A percentile compares a stretch with the other conserved stretches of the same genome.
phyloP scores from a whole-genome alignment of 306 rosid genomes.

The Spatholobus suberectus region DNA sequence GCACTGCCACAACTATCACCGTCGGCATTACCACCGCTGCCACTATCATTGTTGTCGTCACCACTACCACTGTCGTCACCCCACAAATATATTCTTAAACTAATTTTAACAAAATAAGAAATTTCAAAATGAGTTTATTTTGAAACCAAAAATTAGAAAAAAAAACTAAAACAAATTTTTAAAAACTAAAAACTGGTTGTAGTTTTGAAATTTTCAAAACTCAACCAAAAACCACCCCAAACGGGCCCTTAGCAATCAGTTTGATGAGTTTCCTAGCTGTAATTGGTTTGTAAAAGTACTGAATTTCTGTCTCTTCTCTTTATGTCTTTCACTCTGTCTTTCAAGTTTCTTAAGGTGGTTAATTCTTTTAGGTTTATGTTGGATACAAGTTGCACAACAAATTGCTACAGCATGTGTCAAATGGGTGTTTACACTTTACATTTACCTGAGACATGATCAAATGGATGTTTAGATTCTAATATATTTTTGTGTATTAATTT shows the following conservation, averaged over 20 bases:
- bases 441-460: neutral
- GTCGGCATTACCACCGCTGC: too few relatives aligned
- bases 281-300: neutral
- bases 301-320: neutral
- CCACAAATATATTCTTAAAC: too few relatives aligned
- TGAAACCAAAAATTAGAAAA: too few relatives aligned
- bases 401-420: neutral
- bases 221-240: too few relatives aligned
- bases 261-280: conserved; percentile 24
- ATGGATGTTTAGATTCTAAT: neutral
- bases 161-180: too few relatives aligned
- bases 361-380: neutral
- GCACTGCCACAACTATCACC: too few relatives aligned
- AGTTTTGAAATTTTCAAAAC: too few relatives aligned
- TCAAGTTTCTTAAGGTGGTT: neutral
- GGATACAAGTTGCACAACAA: conserved; percentile 12
- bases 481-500: neutral
- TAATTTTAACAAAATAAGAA: too few relatives aligned
- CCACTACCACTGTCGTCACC: too few relatives aligned
- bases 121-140: too few relatives aligned
- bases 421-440: neutral
- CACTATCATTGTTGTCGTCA: too few relatives aligned
- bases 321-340: neutral
- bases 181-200: too few relatives aligned
- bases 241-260: neutral